Percentiles rank a stretch among this genome's conserved stretches.
These are phyloP conservation scores for Yamadazyma laniorum DNA, from an alignment of 805 yeast species.

Conservation along the genomic window DNA sequence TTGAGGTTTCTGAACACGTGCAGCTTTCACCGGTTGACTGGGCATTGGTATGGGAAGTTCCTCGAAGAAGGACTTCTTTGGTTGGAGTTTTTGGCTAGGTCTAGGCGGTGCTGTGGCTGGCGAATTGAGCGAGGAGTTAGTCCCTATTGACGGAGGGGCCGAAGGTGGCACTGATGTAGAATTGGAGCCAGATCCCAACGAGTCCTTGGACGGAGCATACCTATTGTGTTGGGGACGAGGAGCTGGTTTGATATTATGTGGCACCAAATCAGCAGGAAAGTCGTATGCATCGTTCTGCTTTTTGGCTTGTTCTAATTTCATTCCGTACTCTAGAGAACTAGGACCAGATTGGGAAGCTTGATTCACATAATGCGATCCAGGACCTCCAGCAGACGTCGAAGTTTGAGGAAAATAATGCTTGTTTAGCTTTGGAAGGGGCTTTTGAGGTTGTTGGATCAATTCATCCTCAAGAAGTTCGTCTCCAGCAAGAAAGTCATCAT, in stretches of 20 bases:
- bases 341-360: too few relatives aligned
- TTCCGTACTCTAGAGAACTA: too few relatives aligned
- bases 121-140: slow-evolving; percentile 1
- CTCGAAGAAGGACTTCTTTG: slow-evolving; percentile 50
- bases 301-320: slow-evolving; percentile 47
- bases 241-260: slow-evolving; percentile 35
- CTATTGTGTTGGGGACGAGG: slow-evolving; percentile 22
- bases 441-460: neutral
- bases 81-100: slow-evolving; percentile 1
- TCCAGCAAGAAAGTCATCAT: slow-evolving; percentile 10
- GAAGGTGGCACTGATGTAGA: slow-evolving; percentile 8
- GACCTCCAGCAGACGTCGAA: neutral
- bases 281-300: slow-evolving; percentile 76
- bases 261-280: slow-evolving; percentile 58
- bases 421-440: neutral
- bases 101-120: slow-evolving; percentile 4
- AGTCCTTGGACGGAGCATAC: slow-evolving; percentile 11
- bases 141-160: slow-evolving; percentile 2
- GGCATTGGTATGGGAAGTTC: slow-evolving; percentile 50
- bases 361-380: too few relatives aligned
- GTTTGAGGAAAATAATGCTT: slow-evolving; percentile 3
- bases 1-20: slow-evolving; percentile 20
- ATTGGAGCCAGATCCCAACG: neutral
- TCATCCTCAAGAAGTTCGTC: slow-evolving; percentile 6
- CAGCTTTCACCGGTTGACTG: slow-evolving; percentile 26